Conservation (phyloP, 176 grass and related monocot species). For the Avena eriantha region DNA sequence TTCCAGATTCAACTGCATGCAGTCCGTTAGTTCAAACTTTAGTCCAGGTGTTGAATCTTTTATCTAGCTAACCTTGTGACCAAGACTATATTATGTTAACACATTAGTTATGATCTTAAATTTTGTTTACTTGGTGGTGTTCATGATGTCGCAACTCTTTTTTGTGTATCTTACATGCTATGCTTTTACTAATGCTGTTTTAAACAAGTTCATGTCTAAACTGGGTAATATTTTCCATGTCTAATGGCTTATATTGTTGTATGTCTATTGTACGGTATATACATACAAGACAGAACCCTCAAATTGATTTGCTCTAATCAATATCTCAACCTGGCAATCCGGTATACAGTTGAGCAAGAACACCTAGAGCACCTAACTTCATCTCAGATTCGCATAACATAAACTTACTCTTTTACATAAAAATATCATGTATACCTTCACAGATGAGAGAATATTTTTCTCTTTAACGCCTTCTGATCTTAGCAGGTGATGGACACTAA, state of each 20-base stretch:
- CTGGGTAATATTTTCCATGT: neutral
- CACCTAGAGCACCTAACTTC: neutral
- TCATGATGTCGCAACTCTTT: neutral
- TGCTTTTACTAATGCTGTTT: neutral
- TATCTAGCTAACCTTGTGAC: constrained; percentile 1
- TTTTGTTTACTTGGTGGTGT: neutral
- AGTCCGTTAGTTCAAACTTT: neutral
- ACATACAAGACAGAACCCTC: neutral
- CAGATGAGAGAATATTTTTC: neutral
- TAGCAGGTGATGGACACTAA: constrained; percentile 12
- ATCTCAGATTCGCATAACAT: constrained; percentile 13
- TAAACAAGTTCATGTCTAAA: neutral
- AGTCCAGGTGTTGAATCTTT: constrained; percentile 1
- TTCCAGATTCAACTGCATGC: neutral
- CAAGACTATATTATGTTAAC: neutral
- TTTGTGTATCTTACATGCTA: neutral
- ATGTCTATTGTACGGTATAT: constrained; percentile 10
- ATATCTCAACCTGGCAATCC: neutral
- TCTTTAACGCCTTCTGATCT: neutral
- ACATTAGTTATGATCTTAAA: constrained; percentile 9
- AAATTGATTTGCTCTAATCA: neutral
- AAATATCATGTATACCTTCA: neutral
- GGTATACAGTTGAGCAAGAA: neutral
- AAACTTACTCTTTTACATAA: neutral
- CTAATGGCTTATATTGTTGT: neutral